phyloP scores from a whole-genome alignment of 345 rosid genomes.

The Citrus mangshanensis region DNA sequence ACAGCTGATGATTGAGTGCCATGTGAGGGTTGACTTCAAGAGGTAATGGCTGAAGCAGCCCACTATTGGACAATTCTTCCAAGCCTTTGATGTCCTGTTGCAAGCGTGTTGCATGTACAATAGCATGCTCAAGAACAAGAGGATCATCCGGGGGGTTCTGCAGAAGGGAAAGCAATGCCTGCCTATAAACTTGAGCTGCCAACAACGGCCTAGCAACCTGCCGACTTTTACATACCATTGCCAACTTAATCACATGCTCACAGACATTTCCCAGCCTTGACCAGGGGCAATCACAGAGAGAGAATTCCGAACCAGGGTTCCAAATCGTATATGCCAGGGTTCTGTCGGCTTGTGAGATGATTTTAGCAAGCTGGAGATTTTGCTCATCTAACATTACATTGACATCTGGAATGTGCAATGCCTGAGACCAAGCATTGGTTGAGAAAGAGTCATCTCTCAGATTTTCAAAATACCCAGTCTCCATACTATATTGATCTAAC shows the following conservation, averaged over 20 bases:
- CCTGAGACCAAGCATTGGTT: conserved; percentile 45
- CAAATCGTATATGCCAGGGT: conserved; percentile 34
- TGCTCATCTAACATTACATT: conserved; percentile 45
- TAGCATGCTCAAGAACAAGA: conserved; percentile 44
- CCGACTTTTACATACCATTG: conserved; percentile 40
- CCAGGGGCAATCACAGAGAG: conserved; percentile 46
- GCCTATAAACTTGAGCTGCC: conserved; percentile 40
- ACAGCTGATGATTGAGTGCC: conserved; percentile 25
- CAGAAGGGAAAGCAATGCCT: conserved; percentile 42
- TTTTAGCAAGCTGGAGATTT: conserved; percentile 45
- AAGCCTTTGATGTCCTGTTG: conserved; percentile 47
- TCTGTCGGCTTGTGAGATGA: conserved; percentile 43
- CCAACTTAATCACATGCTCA: conserved; percentile 51
- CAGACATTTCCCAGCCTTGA: conserved; percentile 47
- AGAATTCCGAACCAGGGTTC: conserved; percentile 60
- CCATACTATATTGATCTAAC: conserved; percentile 37
- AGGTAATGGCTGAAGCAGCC: conserved; percentile 41
- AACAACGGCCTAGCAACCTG: conserved; percentile 47
- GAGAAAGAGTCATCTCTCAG: conserved; percentile 32
- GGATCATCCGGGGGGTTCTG: conserved; percentile 49
- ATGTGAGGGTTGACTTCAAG: conserved; percentile 29
- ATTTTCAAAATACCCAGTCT: conserved; percentile 42
- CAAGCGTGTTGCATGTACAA: conserved; percentile 34
- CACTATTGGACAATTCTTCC: conserved; percentile 51
- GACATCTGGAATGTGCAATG: conserved; percentile 36